These are phyloP conservation scores for Orbilia javanica DNA, from an alignment of 2,329 filamentous ascomycete species.

Conservation along the genomic window DNA sequence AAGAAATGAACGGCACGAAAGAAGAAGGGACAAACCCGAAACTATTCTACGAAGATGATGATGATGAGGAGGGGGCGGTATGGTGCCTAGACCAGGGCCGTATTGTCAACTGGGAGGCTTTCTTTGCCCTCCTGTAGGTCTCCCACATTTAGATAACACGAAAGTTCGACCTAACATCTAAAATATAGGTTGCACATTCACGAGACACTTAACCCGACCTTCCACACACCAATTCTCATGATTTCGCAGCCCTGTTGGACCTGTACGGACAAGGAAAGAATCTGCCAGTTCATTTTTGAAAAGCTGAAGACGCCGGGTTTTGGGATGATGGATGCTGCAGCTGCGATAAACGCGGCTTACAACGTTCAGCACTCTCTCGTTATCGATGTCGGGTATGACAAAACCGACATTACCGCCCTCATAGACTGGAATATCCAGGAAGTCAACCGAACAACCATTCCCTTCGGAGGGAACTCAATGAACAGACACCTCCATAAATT, in stretches of 20 bases:
- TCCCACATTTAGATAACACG: background rate
- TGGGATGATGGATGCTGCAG: constrained; percentile 86
- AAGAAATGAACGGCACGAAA: constrained; percentile 62
- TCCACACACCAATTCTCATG: constrained; percentile 93
- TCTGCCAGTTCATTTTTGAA: constrained; percentile 96
- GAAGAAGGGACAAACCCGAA: constrained; percentile 67
- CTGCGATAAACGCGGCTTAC: constrained; percentile 85
- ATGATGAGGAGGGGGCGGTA: constrained; percentile 87
- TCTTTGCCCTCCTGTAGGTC: constrained; percentile 81
- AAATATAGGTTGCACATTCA: constrained; percentile 75
- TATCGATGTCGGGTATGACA: constrained; percentile 90
- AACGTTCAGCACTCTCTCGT: constrained; percentile 85
- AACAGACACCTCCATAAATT: constrained; percentile 79
- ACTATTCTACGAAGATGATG: constrained; percentile 85
- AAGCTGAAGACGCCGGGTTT: constrained; percentile 95
- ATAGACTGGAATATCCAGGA: constrained; percentile 83
- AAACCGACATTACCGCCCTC: constrained; percentile 92
- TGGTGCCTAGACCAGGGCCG: constrained; percentile 85
- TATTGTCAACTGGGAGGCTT: constrained; percentile 90
- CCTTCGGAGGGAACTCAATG: constrained; percentile 88
- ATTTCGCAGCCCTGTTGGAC: constrained; percentile 93
- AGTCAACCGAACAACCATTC: constrained; percentile 73
- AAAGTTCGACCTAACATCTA: background rate
- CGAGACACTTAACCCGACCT: constrained; percentile 86
- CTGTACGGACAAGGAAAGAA: constrained; percentile 83